Evolutionary conservation across 441 rosid genomes (phyloP).

Genomic region (Gossypium trilobum): DNA sequence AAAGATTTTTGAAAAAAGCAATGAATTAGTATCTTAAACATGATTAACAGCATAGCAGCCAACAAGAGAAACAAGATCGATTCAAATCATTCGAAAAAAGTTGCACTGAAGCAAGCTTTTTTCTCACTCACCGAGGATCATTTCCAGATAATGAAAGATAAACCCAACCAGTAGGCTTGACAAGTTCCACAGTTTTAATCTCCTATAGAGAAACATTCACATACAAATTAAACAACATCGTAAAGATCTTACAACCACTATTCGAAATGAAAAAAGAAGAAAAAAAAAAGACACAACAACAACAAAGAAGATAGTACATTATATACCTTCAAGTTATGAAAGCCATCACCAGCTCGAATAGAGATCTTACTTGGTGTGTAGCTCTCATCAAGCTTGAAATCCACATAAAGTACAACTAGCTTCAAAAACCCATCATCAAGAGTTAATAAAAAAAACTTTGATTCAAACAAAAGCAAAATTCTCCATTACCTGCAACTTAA

Average conservation of each 20-base stretch:
- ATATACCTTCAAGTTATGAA: constrained; percentile 81
- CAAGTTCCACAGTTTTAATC: constrained; percentile 73
- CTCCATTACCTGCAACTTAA: constrained; percentile 59
- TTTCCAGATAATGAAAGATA: constrained; percentile 64
- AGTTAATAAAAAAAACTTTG: neutral
- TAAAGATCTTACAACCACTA: neutral
- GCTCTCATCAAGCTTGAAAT: constrained; percentile 91
- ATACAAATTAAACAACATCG: constrained; percentile 5
- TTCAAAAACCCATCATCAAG: constrained; percentile 20
- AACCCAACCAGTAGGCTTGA: constrained; percentile 82
- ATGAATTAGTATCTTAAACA: neutral
- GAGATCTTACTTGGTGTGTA: constrained; percentile 82
- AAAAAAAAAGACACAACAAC: too few relatives aligned
- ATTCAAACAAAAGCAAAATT: neutral
- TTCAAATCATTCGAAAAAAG: neutral
- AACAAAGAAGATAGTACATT: neutral
- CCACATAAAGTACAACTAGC: constrained; percentile 74
- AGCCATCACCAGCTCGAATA: constrained; percentile 86
- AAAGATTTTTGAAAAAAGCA: neutral
- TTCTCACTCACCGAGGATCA: constrained; percentile 56
- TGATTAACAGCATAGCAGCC: neutral
- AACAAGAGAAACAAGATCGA: neutral
- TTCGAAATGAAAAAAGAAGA: neutral
- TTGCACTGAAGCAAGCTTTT: neutral
- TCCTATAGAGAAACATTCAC: constrained; percentile 39